Percentiles rank a stretch among this genome's conserved stretches.
phyloP scores from a whole-genome alignment of 768 basidiomycete genomes.

The Russula dissimulans region DNA sequence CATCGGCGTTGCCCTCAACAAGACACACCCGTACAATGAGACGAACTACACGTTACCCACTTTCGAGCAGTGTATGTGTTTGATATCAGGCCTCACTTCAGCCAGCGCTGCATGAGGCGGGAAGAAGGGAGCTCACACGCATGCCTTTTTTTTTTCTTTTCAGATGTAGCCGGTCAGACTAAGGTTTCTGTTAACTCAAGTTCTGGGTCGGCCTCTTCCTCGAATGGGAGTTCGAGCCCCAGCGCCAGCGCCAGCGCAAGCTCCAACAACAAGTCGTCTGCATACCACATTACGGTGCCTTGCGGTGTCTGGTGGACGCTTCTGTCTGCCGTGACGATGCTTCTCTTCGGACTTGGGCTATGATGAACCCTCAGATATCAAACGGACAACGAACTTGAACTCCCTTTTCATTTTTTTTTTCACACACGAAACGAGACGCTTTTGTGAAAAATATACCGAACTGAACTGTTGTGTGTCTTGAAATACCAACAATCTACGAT shows the following conservation, averaged over 20 bases:
- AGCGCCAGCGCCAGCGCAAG: not conserved
- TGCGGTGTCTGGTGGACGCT: not conserved
- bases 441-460: no score
- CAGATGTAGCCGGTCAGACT: not conserved
- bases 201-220: not conserved
- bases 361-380: not conserved
- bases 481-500: no score
- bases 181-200: not conserved
- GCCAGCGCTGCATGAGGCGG: no score
- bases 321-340: not conserved
- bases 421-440: no score
- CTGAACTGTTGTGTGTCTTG: no score
- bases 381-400: not conserved
- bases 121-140: no score
- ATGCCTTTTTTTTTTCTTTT: not conserved
- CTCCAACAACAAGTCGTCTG: not conserved
- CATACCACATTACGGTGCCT: not conserved
- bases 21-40: constrained; percentile 45
- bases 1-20: constrained; percentile 42
- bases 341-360: not conserved
- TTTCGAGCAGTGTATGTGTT: constrained; percentile 39
- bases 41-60: constrained; percentile 33
- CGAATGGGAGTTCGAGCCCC: no score
- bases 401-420: not conserved
- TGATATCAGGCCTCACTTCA: not conserved